phyloP scores from a whole-genome alignment of 1,284 basidiomycete genomes.

The Abortiporus biennis region DNA sequence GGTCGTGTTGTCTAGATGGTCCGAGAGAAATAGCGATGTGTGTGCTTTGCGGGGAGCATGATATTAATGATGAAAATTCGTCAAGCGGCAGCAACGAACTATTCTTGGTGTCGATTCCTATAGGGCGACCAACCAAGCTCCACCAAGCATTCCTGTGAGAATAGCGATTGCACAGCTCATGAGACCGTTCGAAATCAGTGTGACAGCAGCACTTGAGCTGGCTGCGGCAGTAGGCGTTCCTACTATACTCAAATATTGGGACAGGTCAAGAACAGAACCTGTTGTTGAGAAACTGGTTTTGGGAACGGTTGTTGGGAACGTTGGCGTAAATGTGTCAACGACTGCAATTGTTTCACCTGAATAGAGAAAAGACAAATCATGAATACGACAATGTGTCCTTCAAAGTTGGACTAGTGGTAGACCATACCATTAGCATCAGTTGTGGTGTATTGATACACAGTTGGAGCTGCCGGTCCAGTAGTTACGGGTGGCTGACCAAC shows the following conservation, averaged over 20 bases:
- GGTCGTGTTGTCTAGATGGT: too few relatives aligned
- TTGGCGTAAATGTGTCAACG: constrained; percentile 51
- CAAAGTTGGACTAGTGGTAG: too few relatives aligned
- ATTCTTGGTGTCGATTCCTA: constrained; percentile 1
- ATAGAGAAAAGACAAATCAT: neutral
- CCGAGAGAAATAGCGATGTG: too few relatives aligned
- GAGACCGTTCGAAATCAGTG: constrained; percentile 2
- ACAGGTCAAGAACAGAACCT: constrained; percentile 51
- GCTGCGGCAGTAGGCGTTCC: constrained; percentile 31
- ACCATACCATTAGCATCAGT: constrained; percentile 44
- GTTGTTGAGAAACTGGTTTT: constrained; percentile 29
- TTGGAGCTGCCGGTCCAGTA: constrained; percentile 32
- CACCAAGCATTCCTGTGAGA: constrained; percentile 26
- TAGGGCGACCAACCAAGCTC: constrained; percentile 22
- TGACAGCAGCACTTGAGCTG: neutral
- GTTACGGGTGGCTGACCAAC: constrained; percentile 50
- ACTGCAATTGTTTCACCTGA: constrained; percentile 32
- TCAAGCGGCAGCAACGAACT: too few relatives aligned
- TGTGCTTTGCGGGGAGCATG: too few relatives aligned
- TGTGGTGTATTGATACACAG: constrained; percentile 55
- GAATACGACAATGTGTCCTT: neutral
- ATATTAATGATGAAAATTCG: too few relatives aligned
- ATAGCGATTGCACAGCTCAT: constrained; percentile 2
- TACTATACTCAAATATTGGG: constrained; percentile 40
- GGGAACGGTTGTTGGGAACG: constrained; percentile 30